Evolutionary conservation across 2,329 filamentous ascomycete species (phyloP).

Genomic region (Exophiala sp.): DNA sequence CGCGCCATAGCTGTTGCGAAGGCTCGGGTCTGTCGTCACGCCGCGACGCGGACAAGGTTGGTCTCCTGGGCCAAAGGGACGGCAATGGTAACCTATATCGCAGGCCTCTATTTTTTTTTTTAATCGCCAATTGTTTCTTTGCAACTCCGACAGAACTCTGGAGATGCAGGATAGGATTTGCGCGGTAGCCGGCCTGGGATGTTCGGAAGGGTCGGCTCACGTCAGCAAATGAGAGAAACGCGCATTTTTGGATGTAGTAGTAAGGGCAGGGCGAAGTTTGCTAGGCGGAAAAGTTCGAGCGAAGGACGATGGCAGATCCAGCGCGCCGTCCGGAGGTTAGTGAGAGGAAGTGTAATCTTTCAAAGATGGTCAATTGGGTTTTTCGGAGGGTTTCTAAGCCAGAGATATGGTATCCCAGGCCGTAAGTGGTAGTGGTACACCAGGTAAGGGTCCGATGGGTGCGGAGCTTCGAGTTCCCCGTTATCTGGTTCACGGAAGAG

Average conservation of each 20-base stretch:
- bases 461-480: not conserved
- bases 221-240: slow-evolving; percentile 21
- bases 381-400: not conserved
- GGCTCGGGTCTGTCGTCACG: slow-evolving; percentile 1
- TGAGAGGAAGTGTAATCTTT: not conserved
- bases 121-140: slow-evolving; percentile 2
- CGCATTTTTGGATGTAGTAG: slow-evolving; percentile 16
- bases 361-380: not conserved
- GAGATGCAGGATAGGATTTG: not conserved
- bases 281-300: slow-evolving; percentile 1
- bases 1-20: slow-evolving; percentile 19
- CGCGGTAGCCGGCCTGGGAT: slow-evolving; percentile 4
- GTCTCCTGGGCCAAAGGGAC: not conserved
- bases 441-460: not conserved
- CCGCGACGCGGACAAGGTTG: not conserved
- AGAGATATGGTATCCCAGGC: not conserved
- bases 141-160: not conserved
- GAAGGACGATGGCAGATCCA: not conserved
- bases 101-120: not conserved
- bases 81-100: not conserved
- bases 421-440: no score
- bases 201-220: slow-evolving; percentile 26
- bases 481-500: not conserved
- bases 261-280: slow-evolving; percentile 13
- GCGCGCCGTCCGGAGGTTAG: not conserved